Percentiles rank a stretch among this genome's conserved stretches.
Evolutionary conservation across 2,329 filamentous ascomycete species (phyloP).

Genomic region (Knoxdaviesia capensis): DNA sequence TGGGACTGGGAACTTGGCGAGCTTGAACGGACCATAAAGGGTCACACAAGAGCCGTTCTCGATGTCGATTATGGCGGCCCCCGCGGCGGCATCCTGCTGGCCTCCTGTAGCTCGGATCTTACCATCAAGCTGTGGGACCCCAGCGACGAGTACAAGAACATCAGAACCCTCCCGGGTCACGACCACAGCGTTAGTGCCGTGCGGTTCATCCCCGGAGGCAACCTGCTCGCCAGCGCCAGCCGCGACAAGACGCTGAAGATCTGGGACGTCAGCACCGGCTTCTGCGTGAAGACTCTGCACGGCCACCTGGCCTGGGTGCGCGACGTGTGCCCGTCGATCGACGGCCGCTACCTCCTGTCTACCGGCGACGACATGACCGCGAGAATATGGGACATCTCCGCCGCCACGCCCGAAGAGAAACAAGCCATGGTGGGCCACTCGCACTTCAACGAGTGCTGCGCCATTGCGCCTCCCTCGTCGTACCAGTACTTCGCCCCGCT

Average conservation of each 20-base stretch:
- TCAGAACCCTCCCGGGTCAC: slow-evolving; percentile 73
- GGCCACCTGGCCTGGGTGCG: slow-evolving; percentile 86
- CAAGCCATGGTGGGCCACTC: slow-evolving; percentile 72
- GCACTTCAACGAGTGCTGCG: slow-evolving; percentile 68
- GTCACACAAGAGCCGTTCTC: slow-evolving; percentile 72
- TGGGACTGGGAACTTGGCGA: slow-evolving; percentile 96
- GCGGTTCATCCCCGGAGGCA: slow-evolving; percentile 73
- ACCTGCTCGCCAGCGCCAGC: slow-evolving; percentile 70
- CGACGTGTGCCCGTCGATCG: slow-evolving; percentile 61
- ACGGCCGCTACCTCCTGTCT: slow-evolving; percentile 68
- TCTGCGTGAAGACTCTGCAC: slow-evolving; percentile 74
- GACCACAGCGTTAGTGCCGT: slow-evolving; percentile 83
- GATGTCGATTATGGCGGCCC: slow-evolving; percentile 85
- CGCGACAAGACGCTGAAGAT: slow-evolving; percentile 70
- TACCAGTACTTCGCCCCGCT: slow-evolving; percentile 61
- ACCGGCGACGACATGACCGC: slow-evolving; percentile 67
- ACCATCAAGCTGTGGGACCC: slow-evolving; percentile 95
- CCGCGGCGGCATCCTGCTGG: slow-evolving; percentile 47
- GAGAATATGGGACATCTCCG: slow-evolving; percentile 66
- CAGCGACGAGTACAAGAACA: slow-evolving; percentile 84
- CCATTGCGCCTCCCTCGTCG: slow-evolving; percentile 59
- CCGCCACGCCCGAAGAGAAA: slow-evolving; percentile 46
- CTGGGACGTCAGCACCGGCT: slow-evolving; percentile 87
- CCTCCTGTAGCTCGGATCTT: slow-evolving; percentile 67
- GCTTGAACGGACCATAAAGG: slow-evolving; percentile 75